Conservation (phyloP, 208 protist genomes). For the Trichomonas vaginalis region DNA sequence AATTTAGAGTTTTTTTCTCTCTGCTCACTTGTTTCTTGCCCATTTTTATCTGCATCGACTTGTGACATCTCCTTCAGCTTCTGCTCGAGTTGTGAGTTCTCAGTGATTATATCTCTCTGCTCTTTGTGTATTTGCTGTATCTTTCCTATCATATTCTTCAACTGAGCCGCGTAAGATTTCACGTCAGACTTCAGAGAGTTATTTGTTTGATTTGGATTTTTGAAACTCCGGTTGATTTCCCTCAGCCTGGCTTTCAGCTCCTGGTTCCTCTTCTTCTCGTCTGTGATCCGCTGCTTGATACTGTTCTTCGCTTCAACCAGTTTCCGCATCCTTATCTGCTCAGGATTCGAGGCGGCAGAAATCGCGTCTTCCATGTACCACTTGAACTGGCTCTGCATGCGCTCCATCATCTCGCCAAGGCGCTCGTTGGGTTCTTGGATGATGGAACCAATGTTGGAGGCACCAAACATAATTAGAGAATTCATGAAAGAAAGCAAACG, state of each 20-base stretch:
- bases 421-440: background rate
- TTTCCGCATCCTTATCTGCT: background rate
- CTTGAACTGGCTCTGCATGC: background rate
- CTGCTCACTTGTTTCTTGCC: background rate
- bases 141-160: background rate
- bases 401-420: background rate
- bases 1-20: background rate
- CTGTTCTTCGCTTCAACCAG: background rate
- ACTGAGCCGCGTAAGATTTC: background rate
- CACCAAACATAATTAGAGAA: background rate
- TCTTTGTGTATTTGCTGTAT: background rate
- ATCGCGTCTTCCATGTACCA: background rate
- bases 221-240: background rate
- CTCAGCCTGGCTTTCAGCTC: background rate
- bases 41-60: background rate
- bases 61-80: background rate
- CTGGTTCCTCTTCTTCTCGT: background rate
- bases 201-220: background rate
- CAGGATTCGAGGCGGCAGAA: background rate
- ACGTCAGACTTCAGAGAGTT: background rate
- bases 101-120: background rate
- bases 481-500: background rate
- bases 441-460: background rate
- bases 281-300: background rate
- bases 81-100: background rate